Conservation (phyloP, 73 alveolate genomes). For the Paraurostyla sp. region DNA sequence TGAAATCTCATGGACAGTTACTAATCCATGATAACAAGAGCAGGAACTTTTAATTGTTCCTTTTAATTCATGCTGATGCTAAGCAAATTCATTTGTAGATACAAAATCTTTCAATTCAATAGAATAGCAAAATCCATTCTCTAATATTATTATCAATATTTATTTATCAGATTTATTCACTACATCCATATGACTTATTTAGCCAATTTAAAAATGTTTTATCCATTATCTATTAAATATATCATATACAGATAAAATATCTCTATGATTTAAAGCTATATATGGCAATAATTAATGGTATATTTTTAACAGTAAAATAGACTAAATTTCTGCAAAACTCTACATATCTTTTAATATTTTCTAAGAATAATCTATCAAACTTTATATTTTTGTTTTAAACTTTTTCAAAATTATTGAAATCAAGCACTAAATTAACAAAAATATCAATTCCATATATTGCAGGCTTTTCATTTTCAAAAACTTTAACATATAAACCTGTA, state of each 20-base stretch:
- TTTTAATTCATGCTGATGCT: no score
- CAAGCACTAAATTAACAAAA: not conserved
- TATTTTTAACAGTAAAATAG: not conserved
- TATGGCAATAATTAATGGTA: not conserved
- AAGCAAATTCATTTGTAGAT: no score
- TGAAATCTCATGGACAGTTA: no score
- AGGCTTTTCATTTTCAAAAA: not conserved
- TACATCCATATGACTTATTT: no score
- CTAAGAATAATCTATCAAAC: not conserved
- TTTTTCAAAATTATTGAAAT: not conserved
- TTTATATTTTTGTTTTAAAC: not conserved
- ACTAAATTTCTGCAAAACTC: no score
- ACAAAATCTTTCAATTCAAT: no score
- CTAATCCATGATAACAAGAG: no score
- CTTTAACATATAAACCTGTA: not conserved
- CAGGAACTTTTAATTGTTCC: no score
- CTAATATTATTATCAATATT: no score
- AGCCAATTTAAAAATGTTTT: not conserved
- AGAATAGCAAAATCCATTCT: no score
- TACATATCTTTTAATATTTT: not conserved
- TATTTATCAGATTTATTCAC: no score
- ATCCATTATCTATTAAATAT: not conserved
- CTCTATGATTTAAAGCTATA: not conserved
- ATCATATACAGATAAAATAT: not conserved
- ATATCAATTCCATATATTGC: not conserved